Evolutionary conservation across 495 filamentous ascomycete species (phyloP).

Genomic region (Amphirosellinia nigrospora): DNA sequence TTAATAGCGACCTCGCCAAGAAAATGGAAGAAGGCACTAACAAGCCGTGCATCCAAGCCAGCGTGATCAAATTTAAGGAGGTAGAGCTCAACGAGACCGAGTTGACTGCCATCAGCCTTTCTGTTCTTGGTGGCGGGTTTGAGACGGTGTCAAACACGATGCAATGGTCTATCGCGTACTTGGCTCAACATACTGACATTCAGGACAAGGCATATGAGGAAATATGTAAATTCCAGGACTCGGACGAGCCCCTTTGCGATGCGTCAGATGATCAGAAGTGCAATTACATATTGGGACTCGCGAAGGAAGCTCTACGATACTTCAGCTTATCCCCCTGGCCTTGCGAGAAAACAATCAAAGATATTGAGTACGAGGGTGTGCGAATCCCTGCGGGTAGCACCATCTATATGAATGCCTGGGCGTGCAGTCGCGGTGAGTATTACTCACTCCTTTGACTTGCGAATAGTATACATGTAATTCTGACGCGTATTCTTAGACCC

Average conservation of each 20-base stretch:
- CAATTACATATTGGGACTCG: constrained; percentile 63
- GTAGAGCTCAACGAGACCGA: constrained; percentile 64
- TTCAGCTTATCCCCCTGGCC: constrained; percentile 65
- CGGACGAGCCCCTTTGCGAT: constrained; percentile 61
- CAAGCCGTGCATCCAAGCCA: constrained; percentile 68
- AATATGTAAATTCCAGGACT: constrained; percentile 60
- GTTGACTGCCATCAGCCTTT: constrained; percentile 66
- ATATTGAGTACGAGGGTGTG: constrained; percentile 62
- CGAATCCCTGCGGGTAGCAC: constrained; percentile 65
- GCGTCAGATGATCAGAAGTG: constrained; percentile 67
- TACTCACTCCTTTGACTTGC: neutral
- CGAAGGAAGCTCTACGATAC: constrained; percentile 64
- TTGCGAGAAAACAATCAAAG: constrained; percentile 64
- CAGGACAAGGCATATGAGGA: constrained; percentile 64
- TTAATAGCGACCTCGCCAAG: constrained; percentile 61
- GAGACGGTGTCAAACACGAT: constrained; percentile 69
- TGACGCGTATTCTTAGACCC: constrained; percentile 48
- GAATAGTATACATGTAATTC: neutral
- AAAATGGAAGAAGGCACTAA: constrained; percentile 65
- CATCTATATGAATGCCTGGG: constrained; percentile 70
- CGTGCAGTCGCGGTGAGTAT: constrained; percentile 64
- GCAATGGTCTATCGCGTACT: constrained; percentile 65
- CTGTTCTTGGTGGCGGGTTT: constrained; percentile 66
- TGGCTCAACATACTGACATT: constrained; percentile 64
- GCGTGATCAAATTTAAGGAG: constrained; percentile 67